Evolutionary conservation across 305 asterid genomes (phyloP), one percentile per base, ranked within the genome.

Genomic region (Fraxinus sp.): DNA sequence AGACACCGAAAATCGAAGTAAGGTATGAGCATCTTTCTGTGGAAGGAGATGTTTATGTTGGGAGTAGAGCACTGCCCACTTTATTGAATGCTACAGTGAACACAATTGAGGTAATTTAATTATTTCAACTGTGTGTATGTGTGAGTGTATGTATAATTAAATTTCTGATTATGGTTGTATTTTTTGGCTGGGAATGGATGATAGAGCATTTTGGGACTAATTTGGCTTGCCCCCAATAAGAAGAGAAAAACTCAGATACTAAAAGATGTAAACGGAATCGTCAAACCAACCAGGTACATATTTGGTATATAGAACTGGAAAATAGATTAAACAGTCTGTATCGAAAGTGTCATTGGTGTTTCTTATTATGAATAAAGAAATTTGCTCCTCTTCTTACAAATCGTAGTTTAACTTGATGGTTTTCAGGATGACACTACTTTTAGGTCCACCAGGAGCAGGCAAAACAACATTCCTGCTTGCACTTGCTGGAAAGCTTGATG

Each of bases 371-470:
- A 52, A 52, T 52, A 52, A 52, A 52, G 64, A 52, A 52, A 16
- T 52, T 52, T 52, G 24, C 64, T 5, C 24, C 64, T 52, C 64
- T 52, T 52, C 64, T 52, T 52, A 52, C 64, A 52, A 52, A 16
- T 52, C 18, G 64, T 52, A 52, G 73, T 24, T 78, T 52, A 8
- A 44, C 30, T 81, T n/a, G 35, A 73, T 77, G 71, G 39, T 68
- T 79, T 80, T 78, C 77, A 86, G 89, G 87, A 84, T 86, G 86
- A 81, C 88, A 24, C 75, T 88, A 80, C 88, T 88, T 30, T 66
- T 88, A 78, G 91, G 89, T 79, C 91, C 88, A 36, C 89, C 91
- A 2, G 87, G 89, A 44, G 81, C 89, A 33, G 89, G 91, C 36
- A 86, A 86, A 79, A 86, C 91, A 5, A 78, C 89, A 7, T 85